Evolutionary conservation across 2,329 filamentous ascomycete species (phyloP), one percentile per base, ranked within the genome.

Genomic region (Cytospora piceae): DNA sequence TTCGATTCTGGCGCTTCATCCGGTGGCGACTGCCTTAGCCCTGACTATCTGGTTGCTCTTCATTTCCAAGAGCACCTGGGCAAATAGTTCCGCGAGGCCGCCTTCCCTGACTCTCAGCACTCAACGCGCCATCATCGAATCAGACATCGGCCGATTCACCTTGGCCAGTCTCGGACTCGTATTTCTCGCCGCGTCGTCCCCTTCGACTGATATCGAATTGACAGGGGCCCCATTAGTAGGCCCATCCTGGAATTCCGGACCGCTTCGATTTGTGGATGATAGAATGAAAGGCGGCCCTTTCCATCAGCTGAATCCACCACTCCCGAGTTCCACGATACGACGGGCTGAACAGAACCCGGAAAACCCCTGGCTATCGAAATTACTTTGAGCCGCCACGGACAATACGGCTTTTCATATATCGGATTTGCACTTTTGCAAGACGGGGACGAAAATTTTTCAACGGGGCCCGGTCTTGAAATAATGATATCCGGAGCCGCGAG

Each of bases 391-490:
- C 15, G 29, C 57, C 53, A 46, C 64, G 32, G 39, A 37, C 31
- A 49, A 32, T 51, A 64, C 39, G 65, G 61, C 37, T 56, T 49
- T 57, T 20, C 34, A 37, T n/a, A 67, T 32, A 64, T 66, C 52
- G 63, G 32, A 64, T 60, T 64, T 58, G 57, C 32, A 60, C 37
- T 57, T 56, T 20, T 42, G 53, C 52, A 42, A 62, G 51, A 67
- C 61, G 49, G 59, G 58, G 55, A 49, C 49, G 59, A 67, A 68
- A 65, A 68, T 24, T 42, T 64, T 66, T 68, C 51, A 37, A 58
- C 65, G 22, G n/a, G 55, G 15, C 49, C 64, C 46, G 58, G 64
- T 53, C 61, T 55, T 58, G 56, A 57, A 42, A 66, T 57, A 17
- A 37, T 67, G 29, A 37, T 24, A 62, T 65, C 63, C 63, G 63